Base-by-base conservation (phyloP, 805 yeast species). In the Yamadazyma kitorensis region DNA sequence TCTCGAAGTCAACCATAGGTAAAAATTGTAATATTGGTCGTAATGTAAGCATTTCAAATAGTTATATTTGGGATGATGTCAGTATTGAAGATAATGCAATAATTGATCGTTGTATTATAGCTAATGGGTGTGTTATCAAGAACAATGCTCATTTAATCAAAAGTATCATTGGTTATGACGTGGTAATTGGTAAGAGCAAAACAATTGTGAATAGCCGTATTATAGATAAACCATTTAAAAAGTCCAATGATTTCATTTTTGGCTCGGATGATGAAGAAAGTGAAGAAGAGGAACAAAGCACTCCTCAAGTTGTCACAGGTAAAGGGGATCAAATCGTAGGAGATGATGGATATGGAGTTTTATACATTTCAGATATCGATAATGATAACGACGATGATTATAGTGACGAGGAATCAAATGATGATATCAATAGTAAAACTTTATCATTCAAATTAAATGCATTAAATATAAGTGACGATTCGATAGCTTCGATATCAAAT, bases 41-140 rank as follows among this genome's bases (percentile, higher is more conserved):
- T 33, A 80, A 85, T 48, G 93, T 83, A 16, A 57, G 45, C 2
- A 78, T 93, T 29, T 72, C 65, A 29, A 80, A 86, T 50, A 80
- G 95, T 13, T 89, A 85, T 53, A 74, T 93, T 29, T 91, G 96
- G 95, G 94, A 87, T 48, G 76, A 85, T 43, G 81, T 86, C 0
- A 60, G 64, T 2, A 78, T 93, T 42, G 86, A 74, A 34, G 91
- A 87, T 54, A 71, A 78, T 31, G 68, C 76, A 16, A 58, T 53
- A 1, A 59, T 91, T 10, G 67, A 68, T 30, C 76, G 78, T 47
- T 70, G 93, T 1, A 79, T 91, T 20, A 70, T 93, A 24, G 96
- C 95, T 4, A 68, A 76, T 17, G 58, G 70, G 44, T 82, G 83
- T 1, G 55, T 57, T 2, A 62, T 93, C 36, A 79, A 79, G 11